These are phyloP conservation scores for Mycena sp. DNA, from an alignment of 1,284 basidiomycete species.

Conservation along the genomic window DNA sequence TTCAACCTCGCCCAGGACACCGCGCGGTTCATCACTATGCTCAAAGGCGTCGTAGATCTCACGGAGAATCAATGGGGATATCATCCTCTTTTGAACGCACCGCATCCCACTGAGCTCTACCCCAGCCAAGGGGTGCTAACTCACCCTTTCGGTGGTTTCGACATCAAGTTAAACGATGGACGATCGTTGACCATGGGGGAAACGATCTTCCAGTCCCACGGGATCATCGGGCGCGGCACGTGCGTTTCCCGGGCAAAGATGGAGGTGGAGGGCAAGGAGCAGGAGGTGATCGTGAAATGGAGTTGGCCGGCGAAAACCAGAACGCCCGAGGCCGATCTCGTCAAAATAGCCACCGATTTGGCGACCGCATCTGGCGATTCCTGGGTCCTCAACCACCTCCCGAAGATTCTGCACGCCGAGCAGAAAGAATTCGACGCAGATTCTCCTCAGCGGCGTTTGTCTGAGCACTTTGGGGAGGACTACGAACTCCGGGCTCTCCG, in stretches of 20 bases:
- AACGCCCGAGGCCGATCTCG: too few species aligned
- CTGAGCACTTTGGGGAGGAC: not conserved
- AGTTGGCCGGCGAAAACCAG: too few species aligned
- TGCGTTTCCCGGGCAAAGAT: not conserved
- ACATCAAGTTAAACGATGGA: not conserved
- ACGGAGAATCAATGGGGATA: not conserved
- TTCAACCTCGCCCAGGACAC: conserved; percentile 4
- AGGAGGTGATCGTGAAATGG: not conserved
- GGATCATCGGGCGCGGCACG: not conserved
- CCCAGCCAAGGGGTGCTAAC: not conserved
- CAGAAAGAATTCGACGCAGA: not conserved
- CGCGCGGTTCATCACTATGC: not conserved
- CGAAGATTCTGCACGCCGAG: not conserved
- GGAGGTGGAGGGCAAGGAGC: not conserved
- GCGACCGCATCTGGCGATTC: not conserved
- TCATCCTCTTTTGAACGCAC: not conserved
- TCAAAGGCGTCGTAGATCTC: not conserved
- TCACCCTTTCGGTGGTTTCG: too few species aligned
- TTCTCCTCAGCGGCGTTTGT: not conserved
- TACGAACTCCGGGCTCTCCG: not conserved
- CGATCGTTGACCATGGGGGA: not conserved
- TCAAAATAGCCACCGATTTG: not conserved
- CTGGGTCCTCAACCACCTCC: not conserved
- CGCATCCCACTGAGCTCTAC: not conserved
- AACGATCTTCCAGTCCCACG: not conserved